Percentiles rank a stretch among this genome's conserved stretches.
phyloP scores from a whole-genome alignment of 129 eudicot species.

The Rutidosis leptorrhynchoides region DNA sequence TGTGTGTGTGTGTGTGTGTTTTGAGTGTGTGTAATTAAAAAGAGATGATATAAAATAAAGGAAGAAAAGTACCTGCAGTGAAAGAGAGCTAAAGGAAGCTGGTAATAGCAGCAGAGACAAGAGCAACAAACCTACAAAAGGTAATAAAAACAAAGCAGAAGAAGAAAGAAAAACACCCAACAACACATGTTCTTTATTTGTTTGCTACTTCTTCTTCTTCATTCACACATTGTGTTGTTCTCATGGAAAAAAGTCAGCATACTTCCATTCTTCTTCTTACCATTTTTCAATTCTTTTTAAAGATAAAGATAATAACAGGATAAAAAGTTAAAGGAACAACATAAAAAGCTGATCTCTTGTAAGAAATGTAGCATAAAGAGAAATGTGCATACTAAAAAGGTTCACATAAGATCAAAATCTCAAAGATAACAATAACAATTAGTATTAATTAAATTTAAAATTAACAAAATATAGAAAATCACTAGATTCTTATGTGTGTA shows the following conservation, averaged over 20 bases:
- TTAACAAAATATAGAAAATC: not conserved
- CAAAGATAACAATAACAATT: not conserved
- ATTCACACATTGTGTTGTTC: conserved; percentile 13
- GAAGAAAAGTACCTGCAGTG: conserved; percentile 27
- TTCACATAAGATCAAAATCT: conserved; percentile 26
- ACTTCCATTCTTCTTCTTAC: not conserved
- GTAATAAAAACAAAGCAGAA: conserved; percentile 48
- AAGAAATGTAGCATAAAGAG: conserved; percentile 17
- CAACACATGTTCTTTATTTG: conserved; percentile 31
- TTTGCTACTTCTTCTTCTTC: conserved; percentile 16
- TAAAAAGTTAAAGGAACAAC: conserved; percentile 12
- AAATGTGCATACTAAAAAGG: conserved; percentile 1
- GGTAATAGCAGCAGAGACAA: conserved; percentile 46
- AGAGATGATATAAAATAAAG: conserved; percentile 4
- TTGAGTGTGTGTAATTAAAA: not conserved
- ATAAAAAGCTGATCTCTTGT: conserved; percentile 8
- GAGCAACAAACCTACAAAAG: conserved; percentile 50
- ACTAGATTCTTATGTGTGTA: not conserved
- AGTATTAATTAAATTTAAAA: not conserved
- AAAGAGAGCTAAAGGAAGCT: conserved; percentile 25
- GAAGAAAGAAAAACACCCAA: conserved; percentile 31
- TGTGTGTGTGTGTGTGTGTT: conserved; percentile 8
- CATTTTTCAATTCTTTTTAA: conserved; percentile 10
- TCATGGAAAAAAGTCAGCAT: conserved; percentile 23
- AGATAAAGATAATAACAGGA: conserved; percentile 10